Conservation (phyloP, 73 alveolate species). For the Paramecium sonneborni region DNA sequence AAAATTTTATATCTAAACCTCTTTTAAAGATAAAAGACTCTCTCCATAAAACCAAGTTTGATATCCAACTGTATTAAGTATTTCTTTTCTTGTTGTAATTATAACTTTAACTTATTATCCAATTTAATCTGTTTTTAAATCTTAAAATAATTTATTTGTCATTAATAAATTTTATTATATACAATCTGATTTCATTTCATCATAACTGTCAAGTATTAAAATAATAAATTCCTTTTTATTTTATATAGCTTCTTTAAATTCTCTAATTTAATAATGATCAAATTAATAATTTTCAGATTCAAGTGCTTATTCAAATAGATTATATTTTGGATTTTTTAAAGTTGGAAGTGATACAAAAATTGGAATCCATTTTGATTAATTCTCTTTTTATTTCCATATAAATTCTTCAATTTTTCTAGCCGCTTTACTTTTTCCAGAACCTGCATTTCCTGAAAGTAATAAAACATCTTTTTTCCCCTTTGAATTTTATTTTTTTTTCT, state of each 20-base stretch:
- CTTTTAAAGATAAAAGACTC: not conserved
- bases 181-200: not conserved
- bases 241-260: not conserved
- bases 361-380: not conserved
- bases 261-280: not conserved
- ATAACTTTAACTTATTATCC: not conserved
- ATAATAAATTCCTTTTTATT: not conserved
- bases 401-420: slow-evolving; percentile 16
- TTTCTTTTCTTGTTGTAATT: not conserved
- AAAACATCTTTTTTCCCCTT: not conserved
- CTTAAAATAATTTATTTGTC: not conserved
- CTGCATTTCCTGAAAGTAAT: not conserved
- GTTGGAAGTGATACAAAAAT: not conserved
- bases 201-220: slow-evolving; percentile 26
- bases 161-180: not conserved
- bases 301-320: not conserved
- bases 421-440: slow-evolving; percentile 17
- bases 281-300: not conserved
- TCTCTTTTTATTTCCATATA: slow-evolving; percentile 6
- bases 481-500: too few species aligned
- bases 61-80: not conserved
- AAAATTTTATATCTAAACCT: not conserved
- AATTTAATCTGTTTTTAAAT: not conserved
- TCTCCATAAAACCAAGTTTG: slow-evolving; percentile 25
- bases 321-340: not conserved